Evolutionary conservation across 1,284 basidiomycete species (phyloP).

Genomic region (Malassezia japonica): DNA sequence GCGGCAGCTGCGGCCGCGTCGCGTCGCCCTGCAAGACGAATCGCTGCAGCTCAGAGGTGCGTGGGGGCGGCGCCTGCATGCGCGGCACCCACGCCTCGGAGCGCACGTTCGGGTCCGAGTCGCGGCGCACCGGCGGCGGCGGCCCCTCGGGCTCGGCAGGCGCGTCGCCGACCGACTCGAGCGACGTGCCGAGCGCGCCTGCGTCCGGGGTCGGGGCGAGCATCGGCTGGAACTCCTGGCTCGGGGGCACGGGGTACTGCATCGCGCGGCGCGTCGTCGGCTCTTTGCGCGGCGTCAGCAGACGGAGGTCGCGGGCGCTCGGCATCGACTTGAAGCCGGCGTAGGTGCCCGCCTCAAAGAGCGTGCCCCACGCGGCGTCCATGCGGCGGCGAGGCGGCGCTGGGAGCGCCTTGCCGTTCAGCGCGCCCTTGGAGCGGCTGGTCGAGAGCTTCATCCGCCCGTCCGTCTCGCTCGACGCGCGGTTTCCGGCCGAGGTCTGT

Average conservation of each 20-base stretch:
- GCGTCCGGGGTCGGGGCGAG: neutral
- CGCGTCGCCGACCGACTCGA: neutral
- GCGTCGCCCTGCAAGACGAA: constrained; percentile 11
- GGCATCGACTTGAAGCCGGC: constrained; percentile 37
- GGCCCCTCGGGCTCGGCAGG: neutral
- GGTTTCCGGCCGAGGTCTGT: constrained; percentile 15
- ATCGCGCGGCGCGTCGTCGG: constrained; percentile 14
- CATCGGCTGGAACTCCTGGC: constrained; percentile 14
- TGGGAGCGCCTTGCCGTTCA: constrained; percentile 17
- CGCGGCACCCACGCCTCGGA: neutral
- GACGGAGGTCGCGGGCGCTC: constrained; percentile 28
- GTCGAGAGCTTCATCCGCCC: constrained; percentile 3
- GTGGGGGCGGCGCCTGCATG: constrained; percentile 5
- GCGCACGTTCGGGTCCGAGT: neutral
- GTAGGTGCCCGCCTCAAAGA: constrained; percentile 31
- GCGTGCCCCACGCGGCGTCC: constrained; percentile 25
- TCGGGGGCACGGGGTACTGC: constrained; percentile 11
- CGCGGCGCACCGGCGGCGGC: neutral
- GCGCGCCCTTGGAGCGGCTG: constrained; percentile 9
- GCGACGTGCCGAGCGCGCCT: neutral
- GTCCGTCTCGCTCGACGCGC: constrained; percentile 20
- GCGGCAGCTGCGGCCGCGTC: constrained; percentile 8
- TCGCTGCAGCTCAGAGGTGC: constrained; percentile 9
- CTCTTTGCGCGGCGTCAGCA: constrained; percentile 31
- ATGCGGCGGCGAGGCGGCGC: constrained; percentile 20